Base-by-base conservation (phyloP, 441 rosid species). In the Biscutella laevigata region DNA sequence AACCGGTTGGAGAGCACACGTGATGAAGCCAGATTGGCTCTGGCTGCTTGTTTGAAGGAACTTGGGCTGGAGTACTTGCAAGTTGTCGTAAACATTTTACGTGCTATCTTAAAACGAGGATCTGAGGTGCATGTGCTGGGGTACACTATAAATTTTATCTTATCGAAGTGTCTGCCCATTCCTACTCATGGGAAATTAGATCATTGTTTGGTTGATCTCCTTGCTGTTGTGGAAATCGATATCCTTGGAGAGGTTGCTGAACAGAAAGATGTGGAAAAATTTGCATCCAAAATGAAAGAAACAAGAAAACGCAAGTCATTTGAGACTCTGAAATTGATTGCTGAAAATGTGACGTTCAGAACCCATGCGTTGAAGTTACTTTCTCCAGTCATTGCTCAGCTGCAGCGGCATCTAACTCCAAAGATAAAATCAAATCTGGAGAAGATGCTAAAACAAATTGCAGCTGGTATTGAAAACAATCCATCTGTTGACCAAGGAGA, bases 181-280 rank as follows among this genome's bases (percentile, higher is more conserved):
- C 74, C 81, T 34, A 49, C 55, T 5, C 24, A 57, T 64, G 87
- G 82, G 61, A 83, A 72, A 60, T 72, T 94, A 66, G 99, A 94
- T 75, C 79, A 83, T 64, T 89, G 96, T 71, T 62, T 84, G 76
- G 77, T 64, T 28, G 96, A 86, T 69, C 94, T 94, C 54, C 88
- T 86, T 22, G 54, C 75, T 34, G 84, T 83, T 37, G 94, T 83
- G 45, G 84, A 77, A 69, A 77, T 61, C 22, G 94, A 89, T 61
- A 84, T 89, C 69, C 84, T 94, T 56, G 96, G 97, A 59, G 82
- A 83, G 71, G 96, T 89, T 68, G 78, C 91, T 9, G 97, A 89
- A 74, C 84, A 94, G 74, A 94, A 86, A 59, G 96, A 86, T 56
- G 97, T 77, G 67, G 86, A 74, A 20, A 86, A 84, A 74, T 83